Base-by-base conservation (phyloP, 2,329 filamentous ascomycete genomes). In the Colletotrichum noveboracense region DNA sequence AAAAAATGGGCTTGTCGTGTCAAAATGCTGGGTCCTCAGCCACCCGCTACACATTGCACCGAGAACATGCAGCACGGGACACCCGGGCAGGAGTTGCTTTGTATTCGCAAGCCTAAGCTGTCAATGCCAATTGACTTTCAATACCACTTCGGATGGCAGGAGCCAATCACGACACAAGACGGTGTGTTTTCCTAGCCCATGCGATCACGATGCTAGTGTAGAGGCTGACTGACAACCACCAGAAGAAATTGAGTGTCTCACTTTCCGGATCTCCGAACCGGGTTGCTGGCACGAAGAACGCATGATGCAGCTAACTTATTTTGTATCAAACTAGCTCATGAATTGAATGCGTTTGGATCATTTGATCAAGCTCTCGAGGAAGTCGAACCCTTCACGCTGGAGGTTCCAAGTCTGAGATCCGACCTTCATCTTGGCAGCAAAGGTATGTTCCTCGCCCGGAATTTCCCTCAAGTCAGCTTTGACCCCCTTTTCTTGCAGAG, bases 401-500 rank as follows among this genome's bases (percentile, higher is more conserved):
- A 85, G 73, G 56, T 82, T 76, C 82, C 81, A 83, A 0, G 82
- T 83, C 43, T 67, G 69, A 2, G 81, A 82, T 1, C 85, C 85
- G 70, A 85, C 84, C 74, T 82, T 74, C 85, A 87, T 87, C 74
- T 80, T 83, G 4, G 81, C 83, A 0, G 84, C 84, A 80, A 87
- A 87, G 3, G 85, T 87, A 76, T 87, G 86, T n/a, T 82, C 84
- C 73, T 87, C 86, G 6, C 79, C 84, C 1, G 83, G 83, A 9
- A 87, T 82, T 72, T 85, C 84, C 12, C 79, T 78, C 79, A 86
- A 79, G 6, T 80, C 84, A 77, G 83, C 84, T 34, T 79, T 70
- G 0, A 87, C 83, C 7, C 81, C 83, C 7, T 78, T 65, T 48
- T 79, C 74, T 38, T 77, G 61, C 21, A 87, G 70, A 7, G 60